Conservation (phyloP, 805 yeast species). For the Tetrapisispora taiwanensis region DNA sequence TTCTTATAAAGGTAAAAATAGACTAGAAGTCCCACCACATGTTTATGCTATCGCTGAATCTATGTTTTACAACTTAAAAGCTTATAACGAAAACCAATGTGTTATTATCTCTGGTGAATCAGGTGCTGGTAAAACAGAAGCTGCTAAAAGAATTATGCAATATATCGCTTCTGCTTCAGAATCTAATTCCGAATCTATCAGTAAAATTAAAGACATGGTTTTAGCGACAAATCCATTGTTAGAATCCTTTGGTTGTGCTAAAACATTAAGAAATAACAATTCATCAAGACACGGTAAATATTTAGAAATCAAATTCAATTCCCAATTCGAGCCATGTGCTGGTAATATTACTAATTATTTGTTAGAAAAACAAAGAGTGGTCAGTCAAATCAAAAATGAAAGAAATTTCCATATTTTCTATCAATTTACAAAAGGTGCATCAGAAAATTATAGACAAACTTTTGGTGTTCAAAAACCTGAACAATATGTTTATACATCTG, state of each 20-base stretch:
- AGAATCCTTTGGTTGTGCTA: conserved; percentile 98
- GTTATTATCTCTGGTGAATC: conserved; percentile 96
- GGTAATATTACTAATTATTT: conserved; percentile 94
- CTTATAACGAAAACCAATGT: conserved; percentile 91
- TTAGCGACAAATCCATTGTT: conserved; percentile 94
- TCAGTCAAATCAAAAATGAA: conserved; percentile 85
- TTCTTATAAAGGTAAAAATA: conserved; percentile 79
- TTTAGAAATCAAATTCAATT: conserved; percentile 79
- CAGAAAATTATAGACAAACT: conserved; percentile 68
- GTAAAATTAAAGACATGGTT: conserved; percentile 91
- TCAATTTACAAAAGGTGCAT: conserved; percentile 87
- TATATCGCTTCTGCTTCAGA: conserved; percentile 76
- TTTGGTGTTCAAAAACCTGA: conserved; percentile 94
- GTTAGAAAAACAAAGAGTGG: conserved; percentile 92
- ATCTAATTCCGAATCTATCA: conserved; percentile 56
- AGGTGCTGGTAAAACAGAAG: conserved; percentile 97
- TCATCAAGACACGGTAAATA: conserved; percentile 97
- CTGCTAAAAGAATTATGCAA: conserved; percentile 96
- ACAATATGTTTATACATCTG: conserved; percentile 79
- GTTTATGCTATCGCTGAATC: conserved; percentile 96
- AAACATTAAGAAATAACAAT: conserved; percentile 93
- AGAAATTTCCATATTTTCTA: conserved; percentile 96
- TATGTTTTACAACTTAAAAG: conserved; percentile 90
- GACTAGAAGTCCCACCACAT: conserved; percentile 96
- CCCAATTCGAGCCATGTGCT: conserved; percentile 77